These are phyloP conservation scores for Hericium coralloides DNA, from an alignment of 768 basidiomycete species.

Conservation along the genomic window DNA sequence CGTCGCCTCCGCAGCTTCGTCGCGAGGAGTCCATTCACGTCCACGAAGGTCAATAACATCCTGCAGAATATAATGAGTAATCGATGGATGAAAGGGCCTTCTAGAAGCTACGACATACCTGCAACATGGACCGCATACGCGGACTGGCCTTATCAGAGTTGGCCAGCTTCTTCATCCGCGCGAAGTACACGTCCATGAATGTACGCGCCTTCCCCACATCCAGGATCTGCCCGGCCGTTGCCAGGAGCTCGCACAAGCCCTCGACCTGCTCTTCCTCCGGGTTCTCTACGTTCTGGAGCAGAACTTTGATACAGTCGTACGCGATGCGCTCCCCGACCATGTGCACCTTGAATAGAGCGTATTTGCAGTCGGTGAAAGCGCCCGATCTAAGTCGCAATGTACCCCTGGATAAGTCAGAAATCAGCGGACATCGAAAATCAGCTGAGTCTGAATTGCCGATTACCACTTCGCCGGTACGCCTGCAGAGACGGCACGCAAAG, in stretches of 20 bases:
- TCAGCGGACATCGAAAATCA: no score
- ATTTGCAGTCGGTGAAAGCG: no score
- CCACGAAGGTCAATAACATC: not conserved
- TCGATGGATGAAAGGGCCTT: not conserved
- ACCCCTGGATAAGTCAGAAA: no score
- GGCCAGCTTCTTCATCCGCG: not conserved
- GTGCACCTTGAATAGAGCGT: constrained; percentile 78
- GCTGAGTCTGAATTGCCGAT: no score
- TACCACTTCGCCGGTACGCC: no score
- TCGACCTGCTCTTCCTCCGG: constrained; percentile 98
- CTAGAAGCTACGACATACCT: not conserved
- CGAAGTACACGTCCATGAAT: not conserved
- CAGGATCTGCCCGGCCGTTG: not conserved
- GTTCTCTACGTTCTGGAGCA: constrained; percentile 85
- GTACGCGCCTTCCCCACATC: not conserved
- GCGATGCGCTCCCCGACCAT: constrained; percentile 47
- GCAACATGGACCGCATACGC: not conserved
- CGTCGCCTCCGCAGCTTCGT: not conserved
- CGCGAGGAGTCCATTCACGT: not conserved
- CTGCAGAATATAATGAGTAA: not conserved
- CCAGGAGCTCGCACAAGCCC: constrained; percentile 37
- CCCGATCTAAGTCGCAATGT: no score
- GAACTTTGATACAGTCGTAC: constrained; percentile 93
- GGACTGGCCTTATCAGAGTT: not conserved
- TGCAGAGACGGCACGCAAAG: no score